These are phyloP conservation scores for Arachnomyces sp. DNA, from an alignment of 2,329 filamentous ascomycete genomes.

Conservation along the genomic window DNA sequence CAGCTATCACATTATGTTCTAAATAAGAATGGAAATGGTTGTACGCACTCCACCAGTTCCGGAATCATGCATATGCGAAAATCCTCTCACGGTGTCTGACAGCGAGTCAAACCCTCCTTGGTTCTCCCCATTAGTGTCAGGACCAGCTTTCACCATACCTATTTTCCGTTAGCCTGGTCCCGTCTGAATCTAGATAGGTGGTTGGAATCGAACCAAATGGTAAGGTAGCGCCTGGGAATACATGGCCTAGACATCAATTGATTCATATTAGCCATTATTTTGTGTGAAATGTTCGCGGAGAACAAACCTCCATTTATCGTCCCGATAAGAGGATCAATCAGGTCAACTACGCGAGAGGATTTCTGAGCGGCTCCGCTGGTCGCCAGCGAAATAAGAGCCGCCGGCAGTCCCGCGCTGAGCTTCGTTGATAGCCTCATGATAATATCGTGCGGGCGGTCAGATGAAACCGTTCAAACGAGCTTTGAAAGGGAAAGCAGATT, in stretches of 20 bases:
- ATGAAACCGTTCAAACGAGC: too few relatives aligned
- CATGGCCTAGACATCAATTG: constrained; percentile 37
- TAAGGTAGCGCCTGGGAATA: constrained; percentile 50
- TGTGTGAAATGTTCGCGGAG: background rate
- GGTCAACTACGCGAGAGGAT: constrained; percentile 26
- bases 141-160: constrained; percentile 51
- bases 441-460: too few relatives aligned
- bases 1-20: too few relatives aligned
- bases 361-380: too few relatives aligned
- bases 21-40: too few relatives aligned
- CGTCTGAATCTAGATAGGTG: background rate
- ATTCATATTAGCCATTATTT: background rate
- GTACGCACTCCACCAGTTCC: constrained; percentile 41
- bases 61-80: constrained; percentile 47
- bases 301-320: constrained; percentile 41
- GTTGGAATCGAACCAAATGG: too few relatives aligned
- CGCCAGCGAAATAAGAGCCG: constrained; percentile 59
- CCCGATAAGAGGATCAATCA: constrained; percentile 48
- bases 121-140: constrained; percentile 47
- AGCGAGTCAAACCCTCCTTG: constrained; percentile 52
- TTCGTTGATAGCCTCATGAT: constrained; percentile 61
- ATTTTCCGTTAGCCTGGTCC: background rate
- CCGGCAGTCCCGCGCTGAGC: constrained; percentile 47
- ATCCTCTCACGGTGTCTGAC: constrained; percentile 44
- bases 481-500: constrained; percentile 41